phyloP scores from a whole-genome alignment of 1,284 basidiomycete genomes.

The Quambalaria eucalypti region DNA sequence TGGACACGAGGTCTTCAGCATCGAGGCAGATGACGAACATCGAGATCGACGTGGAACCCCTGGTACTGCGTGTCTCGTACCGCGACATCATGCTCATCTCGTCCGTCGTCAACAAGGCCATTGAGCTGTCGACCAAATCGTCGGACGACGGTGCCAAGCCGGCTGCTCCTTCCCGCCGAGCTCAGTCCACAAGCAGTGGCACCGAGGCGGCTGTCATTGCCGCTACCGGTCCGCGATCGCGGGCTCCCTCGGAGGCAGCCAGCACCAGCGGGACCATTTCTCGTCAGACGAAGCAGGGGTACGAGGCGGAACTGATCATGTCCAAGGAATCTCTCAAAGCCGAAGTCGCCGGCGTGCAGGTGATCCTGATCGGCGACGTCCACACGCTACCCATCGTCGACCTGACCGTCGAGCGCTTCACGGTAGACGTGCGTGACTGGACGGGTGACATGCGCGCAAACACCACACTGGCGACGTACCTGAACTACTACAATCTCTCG shows the following conservation, averaged over 20 bases:
- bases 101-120: slow-evolving; percentile 77
- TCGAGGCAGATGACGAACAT: slow-evolving; percentile 72
- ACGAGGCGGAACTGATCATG: slow-evolving; percentile 38
- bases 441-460: slow-evolving; percentile 64
- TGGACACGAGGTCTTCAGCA: slow-evolving; percentile 70
- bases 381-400: slow-evolving; percentile 93
- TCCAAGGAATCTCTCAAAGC: slow-evolving; percentile 38
- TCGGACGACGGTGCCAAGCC: not conserved
- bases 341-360: slow-evolving; percentile 61
- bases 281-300: not conserved
- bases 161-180: not conserved
- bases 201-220: not conserved
- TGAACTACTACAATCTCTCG: slow-evolving; percentile 93
- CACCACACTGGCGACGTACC: slow-evolving; percentile 56
- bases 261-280: not conserved
- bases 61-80: slow-evolving; percentile 84
- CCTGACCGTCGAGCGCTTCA: slow-evolving; percentile 74
- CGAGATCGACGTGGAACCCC: slow-evolving; percentile 66
- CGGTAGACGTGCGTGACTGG: slow-evolving; percentile 82
- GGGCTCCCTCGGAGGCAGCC: slow-evolving; percentile 1
- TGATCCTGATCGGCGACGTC: slow-evolving; percentile 87
- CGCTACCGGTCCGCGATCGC: not conserved
- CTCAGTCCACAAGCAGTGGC: not conserved
- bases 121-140: slow-evolving; percentile 56
- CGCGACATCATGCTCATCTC: slow-evolving; percentile 84